Percentiles rank a stretch among this genome's conserved stretches.
phyloP scores from a whole-genome alignment of 371 early-diverging fungal genomes.

The Saksenaea oblongispora region DNA sequence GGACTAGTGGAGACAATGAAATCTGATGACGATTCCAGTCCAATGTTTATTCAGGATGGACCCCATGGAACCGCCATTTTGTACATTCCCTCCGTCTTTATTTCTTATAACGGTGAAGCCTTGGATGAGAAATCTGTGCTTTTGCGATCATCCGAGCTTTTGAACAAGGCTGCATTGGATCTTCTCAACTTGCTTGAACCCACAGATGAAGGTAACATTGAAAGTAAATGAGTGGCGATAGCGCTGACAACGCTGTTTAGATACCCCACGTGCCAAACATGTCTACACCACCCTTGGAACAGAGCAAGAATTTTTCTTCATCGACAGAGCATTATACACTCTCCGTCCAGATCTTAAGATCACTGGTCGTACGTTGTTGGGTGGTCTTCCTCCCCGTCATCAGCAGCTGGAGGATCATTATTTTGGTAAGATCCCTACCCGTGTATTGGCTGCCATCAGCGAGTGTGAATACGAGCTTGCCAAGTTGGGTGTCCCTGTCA shows the following conservation, averaged over 20 bases:
- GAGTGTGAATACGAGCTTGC: constrained; percentile 93
- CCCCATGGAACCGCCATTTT: constrained; percentile 91
- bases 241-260: constrained; percentile 8
- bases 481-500: constrained; percentile 95
- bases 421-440: constrained; percentile 95
- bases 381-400: constrained; percentile 94
- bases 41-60: constrained; percentile 94
- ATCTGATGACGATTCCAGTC: constrained; percentile 53
- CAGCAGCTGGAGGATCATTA: constrained; percentile 99
- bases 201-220: constrained; percentile 46
- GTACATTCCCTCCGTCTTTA: constrained; percentile 97
- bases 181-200: constrained; percentile 76
- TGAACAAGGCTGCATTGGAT: constrained; percentile 79
- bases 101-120: constrained; percentile 98
- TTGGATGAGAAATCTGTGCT: constrained; percentile 98
- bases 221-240: neutral
- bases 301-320: constrained; percentile 98
- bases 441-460: constrained; percentile 88
- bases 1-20: neutral
- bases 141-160: constrained; percentile 85
- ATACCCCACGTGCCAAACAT: constrained; percentile 59
- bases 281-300: constrained; percentile 93
- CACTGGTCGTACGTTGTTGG: constrained; percentile 92
- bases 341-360: constrained; percentile 96
- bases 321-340: constrained; percentile 90